Conservation (phyloP, 495 filamentous ascomycete genomes). For the Acidiella bohemica region DNA sequence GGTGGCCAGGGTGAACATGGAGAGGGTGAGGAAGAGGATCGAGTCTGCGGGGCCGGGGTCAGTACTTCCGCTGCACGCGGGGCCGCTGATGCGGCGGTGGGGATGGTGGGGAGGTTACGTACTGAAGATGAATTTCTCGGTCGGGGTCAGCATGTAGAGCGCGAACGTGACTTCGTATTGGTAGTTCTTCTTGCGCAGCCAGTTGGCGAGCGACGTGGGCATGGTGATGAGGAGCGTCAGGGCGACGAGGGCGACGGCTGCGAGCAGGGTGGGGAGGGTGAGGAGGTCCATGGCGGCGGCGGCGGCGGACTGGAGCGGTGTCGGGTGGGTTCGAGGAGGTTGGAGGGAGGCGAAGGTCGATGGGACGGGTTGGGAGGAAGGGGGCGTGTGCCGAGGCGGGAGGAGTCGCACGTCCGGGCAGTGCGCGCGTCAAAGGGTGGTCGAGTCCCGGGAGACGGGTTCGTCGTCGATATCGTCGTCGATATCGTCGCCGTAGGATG, state of each 20-base stretch:
- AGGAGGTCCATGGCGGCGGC: constrained; percentile 9
- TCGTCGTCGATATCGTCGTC: no score
- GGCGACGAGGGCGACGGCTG: not conserved
- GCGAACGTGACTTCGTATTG: constrained; percentile 79
- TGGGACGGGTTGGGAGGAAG: no score
- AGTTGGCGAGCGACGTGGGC: constrained; percentile 38
- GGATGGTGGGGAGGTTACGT: constrained; percentile 24
- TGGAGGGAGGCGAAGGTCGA: not conserved
- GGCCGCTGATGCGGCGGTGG: not conserved
- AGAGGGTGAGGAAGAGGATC: constrained; percentile 72
- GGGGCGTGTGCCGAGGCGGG: no score
- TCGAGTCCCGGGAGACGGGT: no score
- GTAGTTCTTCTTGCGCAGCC: constrained; percentile 67
- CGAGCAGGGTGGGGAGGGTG: not conserved
- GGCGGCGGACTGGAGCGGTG: no score
- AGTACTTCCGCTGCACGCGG: no score
- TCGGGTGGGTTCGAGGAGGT: not conserved
- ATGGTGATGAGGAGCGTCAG: constrained; percentile 16
- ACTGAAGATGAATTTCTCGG: constrained; percentile 80
- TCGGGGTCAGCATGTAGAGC: constrained; percentile 74
- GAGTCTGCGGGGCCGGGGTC: constrained; percentile 49
- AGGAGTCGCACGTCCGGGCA: no score
- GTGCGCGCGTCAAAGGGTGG: no score
- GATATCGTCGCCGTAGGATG: no score
- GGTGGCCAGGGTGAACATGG: constrained; percentile 70